Evolutionary conservation across 352 stramenopile genomes (phyloP).

Genomic region (Ophiocytium majus): DNA sequence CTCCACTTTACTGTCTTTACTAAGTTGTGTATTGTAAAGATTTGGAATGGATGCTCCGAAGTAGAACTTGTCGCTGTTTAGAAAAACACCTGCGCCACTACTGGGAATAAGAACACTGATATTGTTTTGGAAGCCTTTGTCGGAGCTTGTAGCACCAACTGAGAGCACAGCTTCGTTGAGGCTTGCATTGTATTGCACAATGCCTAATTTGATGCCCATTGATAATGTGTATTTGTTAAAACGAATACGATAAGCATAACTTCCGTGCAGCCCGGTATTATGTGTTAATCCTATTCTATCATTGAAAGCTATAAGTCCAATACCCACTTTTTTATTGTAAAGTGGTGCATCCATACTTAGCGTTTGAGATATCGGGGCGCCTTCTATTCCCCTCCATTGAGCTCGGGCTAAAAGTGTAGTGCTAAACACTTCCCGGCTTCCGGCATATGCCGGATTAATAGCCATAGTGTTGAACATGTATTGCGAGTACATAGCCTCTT

Average conservation of each 20-base stretch:
- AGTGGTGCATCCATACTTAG: not conserved
- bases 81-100: not conserved
- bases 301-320: not conserved
- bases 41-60: not conserved
- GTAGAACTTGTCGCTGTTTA: not conserved
- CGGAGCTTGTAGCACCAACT: too few species aligned
- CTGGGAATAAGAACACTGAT: too few species aligned
- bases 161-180: too few species aligned
- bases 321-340: constrained; percentile 1
- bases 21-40: not conserved
- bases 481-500: constrained; percentile 2
- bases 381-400: not conserved
- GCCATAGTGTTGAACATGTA: not conserved
- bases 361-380: not conserved
- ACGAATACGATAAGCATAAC: too few species aligned
- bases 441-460: not conserved
- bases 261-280: not conserved
- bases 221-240: too few species aligned
- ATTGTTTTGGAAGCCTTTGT: too few species aligned
- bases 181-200: too few species aligned
- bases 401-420: not conserved
- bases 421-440: not conserved
- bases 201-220: too few species aligned
- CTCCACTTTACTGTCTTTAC: not conserved
- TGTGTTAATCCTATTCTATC: not conserved